A percentile compares a stretch with the other conserved stretches of the same genome.
phyloP scores from a whole-genome alignment of 768 basidiomycete species.

The Wakefieldia striispora region DNA sequence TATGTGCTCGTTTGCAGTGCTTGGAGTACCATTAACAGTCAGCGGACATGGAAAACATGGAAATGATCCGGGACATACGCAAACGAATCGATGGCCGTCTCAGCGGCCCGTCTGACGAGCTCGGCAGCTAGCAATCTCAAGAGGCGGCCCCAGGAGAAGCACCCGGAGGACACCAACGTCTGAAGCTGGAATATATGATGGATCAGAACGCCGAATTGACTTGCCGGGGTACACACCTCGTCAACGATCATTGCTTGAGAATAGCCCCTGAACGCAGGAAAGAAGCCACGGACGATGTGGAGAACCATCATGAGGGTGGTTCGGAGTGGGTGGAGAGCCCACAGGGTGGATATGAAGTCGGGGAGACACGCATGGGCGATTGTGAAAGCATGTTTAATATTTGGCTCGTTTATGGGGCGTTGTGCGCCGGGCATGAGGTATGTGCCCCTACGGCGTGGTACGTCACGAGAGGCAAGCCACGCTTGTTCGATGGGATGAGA shows the following conservation, averaged over 20 bases:
- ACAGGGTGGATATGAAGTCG: constrained; percentile 50
- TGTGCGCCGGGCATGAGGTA: constrained; percentile 65
- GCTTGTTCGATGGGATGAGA: constrained; percentile 37
- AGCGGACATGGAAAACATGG: constrained; percentile 13
- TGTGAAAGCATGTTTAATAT: constrained; percentile 54
- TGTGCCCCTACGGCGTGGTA: constrained; percentile 44
- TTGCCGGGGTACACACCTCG: constrained; percentile 51
- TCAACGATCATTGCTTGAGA: constrained; percentile 85
- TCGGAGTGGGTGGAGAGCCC: constrained; percentile 62
- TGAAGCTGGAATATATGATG: constrained; percentile 51
- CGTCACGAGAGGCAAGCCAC: constrained; percentile 57
- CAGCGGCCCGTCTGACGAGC: constrained; percentile 58
- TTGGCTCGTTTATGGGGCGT: constrained; percentile 56
- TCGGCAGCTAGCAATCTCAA: constrained; percentile 59
- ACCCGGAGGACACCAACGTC: constrained; percentile 62
- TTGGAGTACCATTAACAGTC: constrained; percentile 25
- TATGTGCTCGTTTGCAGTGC: constrained; percentile 67
- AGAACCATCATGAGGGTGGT: constrained; percentile 69
- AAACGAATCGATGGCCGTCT: constrained; percentile 65
- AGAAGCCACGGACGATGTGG: constrained; percentile 68
- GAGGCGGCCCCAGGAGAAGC: constrained; percentile 68
- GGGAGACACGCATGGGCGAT: constrained; percentile 54
- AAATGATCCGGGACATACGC: constrained; percentile 52
- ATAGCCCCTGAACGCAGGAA: constrained; percentile 82
- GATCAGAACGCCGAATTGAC: constrained; percentile 4